Evolutionary conservation across 2,329 filamentous ascomycete genomes (phyloP), one percentile per base, ranked within the genome.

Genomic region (Fonsecaea nubica): DNA sequence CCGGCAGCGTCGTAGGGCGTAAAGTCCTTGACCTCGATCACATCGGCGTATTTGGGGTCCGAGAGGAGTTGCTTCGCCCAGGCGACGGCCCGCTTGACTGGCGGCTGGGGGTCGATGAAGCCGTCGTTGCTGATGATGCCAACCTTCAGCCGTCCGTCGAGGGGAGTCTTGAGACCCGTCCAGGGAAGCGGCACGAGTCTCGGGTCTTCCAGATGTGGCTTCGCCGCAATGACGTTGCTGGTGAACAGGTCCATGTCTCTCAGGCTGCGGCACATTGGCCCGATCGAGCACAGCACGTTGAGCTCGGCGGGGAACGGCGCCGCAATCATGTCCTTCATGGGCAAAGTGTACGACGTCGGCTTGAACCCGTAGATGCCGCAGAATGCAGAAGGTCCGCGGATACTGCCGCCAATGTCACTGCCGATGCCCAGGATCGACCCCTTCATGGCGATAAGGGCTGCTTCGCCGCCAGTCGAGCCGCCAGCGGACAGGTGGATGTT

Each of bases 81-180:
- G 5, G 80, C 80, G 0, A 85, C 77, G 1, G 86, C 71, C 4
- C 76, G 77, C 0, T 81, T 77, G 2, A 91, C 82, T 0, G 89
- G 90, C 2, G 90, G 89, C 59, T 90, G 90, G 0, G 90, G 89
- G 15, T 69, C 80, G 4, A 90, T 88, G 60, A 87, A 81, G 15
- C 84, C 86, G 74, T 92, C 90, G 75, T 89, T 80, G 83, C 84
- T 87, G 76, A 91, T 81, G 32, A 91, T 83, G 3, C 81, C 89
- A 61, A 92, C 79, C 53, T 80, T 84, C 21, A 90, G 75, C 5
- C 40, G 48, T 33, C 65, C 61, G 3, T 50, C 21, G 1, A 65
- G 25, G 12, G 69, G 45, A 6, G 67, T 67, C 30, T 63, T 71
- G 21, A 71, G 40, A n/a, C 67, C 66, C 18, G 61, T 76, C 85